Conservation (phyloP, 305 asterid species). For the Fraxinus angustifolia region DNA sequence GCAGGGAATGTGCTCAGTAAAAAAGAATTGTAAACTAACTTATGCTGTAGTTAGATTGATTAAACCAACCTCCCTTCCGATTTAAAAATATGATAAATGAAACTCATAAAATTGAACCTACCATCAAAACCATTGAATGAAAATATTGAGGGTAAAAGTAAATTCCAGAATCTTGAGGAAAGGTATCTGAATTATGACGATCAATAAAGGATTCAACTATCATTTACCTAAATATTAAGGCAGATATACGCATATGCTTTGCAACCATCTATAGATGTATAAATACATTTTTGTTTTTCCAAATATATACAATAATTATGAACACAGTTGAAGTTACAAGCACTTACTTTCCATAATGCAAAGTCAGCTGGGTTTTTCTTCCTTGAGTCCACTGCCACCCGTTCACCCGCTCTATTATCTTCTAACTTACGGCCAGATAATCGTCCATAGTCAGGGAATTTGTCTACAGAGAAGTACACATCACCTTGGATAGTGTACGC, state of each 20-base stretch:
- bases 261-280: neutral
- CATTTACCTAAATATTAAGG: constrained; percentile 12
- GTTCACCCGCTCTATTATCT: constrained; percentile 94
- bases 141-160: constrained; percentile 7
- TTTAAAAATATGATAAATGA: neutral
- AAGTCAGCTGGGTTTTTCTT: constrained; percentile 95
- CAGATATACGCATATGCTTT: constrained; percentile 4
- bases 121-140: neutral
- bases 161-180: constrained; percentile 2
- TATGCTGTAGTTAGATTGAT: neutral
- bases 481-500: constrained; percentile 71
- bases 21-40: neutral
- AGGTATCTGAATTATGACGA: neutral
- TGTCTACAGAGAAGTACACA: constrained; percentile 90
- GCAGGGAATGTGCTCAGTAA: neutral
- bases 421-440: constrained; percentile 88
- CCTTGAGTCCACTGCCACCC: constrained; percentile 90
- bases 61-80: constrained; percentile 4
- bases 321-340: constrained; percentile 11
- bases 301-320: neutral
- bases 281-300: neutral
- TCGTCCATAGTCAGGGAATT: constrained; percentile 77
- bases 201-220: neutral
- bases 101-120: neutral
- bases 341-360: constrained; percentile 92